These are phyloP conservation scores for Cyanodermella asteris DNA, from an alignment of 2,329 filamentous ascomycete genomes.

Conservation along the genomic window DNA sequence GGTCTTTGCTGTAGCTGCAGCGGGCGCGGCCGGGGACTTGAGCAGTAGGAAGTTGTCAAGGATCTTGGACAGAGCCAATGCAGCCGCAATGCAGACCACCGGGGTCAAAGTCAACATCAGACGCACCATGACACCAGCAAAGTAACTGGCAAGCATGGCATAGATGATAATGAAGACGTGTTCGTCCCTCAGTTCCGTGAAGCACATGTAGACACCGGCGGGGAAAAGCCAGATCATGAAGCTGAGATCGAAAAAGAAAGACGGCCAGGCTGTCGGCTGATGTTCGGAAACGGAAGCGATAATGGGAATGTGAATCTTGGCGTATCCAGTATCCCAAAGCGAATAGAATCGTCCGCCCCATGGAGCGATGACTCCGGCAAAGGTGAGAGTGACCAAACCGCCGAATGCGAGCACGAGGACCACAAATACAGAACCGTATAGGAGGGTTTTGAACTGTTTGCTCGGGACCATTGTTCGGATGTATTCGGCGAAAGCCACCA, in stretches of 20 bases:
- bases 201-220: conserved; percentile 94
- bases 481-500: conserved; percentile 81
- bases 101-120: conserved; percentile 95
- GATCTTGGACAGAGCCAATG: conserved; percentile 68
- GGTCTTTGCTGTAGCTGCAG: conserved; percentile 26
- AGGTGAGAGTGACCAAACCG: conserved; percentile 62
- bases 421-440: conserved; percentile 51
- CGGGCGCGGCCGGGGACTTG: conserved; percentile 35
- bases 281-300: conserved; percentile 99
- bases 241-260: conserved; percentile 98
- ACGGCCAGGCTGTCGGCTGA: conserved; percentile 95
- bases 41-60: conserved; percentile 64
- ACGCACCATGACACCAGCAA: conserved; percentile 97
- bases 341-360: conserved; percentile 99
- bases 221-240: conserved; percentile 98
- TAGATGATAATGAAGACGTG: conserved; percentile 98
- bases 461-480: conserved; percentile 71
- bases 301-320: conserved; percentile 98
- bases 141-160: conserved; percentile 89
- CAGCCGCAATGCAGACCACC: conserved; percentile 84
- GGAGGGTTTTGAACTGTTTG: conserved; percentile 82
- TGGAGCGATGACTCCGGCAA: conserved; percentile 78
- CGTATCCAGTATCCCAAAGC: conserved; percentile 94
- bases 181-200: conserved; percentile 80
- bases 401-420: conserved; percentile 53